phyloP scores from a whole-genome alignment of 1,139 yeast genomes.

The Geotrichum aggregatum region DNA sequence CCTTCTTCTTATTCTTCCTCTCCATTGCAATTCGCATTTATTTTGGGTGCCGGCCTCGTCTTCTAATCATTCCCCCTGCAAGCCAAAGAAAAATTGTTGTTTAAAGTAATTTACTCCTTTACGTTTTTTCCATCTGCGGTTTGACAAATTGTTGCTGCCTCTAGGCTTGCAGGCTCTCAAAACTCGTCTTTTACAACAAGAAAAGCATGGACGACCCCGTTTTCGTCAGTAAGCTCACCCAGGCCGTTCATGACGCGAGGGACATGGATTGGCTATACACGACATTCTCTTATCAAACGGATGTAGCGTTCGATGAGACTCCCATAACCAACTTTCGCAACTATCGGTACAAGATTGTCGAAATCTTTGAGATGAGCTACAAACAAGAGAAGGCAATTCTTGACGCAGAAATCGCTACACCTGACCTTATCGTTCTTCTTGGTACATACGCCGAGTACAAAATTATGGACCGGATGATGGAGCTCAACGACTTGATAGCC shows the following conservation, averaged over 20 bases:
- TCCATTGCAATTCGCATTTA: neutral
- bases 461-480: constrained; percentile 12
- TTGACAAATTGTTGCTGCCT: too few relatives aligned
- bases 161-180: neutral
- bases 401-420: constrained; percentile 21
- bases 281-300: constrained; percentile 11
- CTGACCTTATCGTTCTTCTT: constrained; percentile 19
- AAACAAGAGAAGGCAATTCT: constrained; percentile 22
- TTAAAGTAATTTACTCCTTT: neutral
- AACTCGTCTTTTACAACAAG: neutral
- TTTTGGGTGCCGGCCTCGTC: too few relatives aligned
- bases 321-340: constrained; percentile 23
- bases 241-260: constrained; percentile 15
- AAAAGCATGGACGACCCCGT: constrained; percentile 18
- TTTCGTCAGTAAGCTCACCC: constrained; percentile 14
- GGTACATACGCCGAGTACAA: constrained; percentile 22
- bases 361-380: constrained; percentile 21
- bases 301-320: constrained; percentile 19
- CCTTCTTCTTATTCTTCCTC: neutral
- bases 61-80: too few relatives aligned
- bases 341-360: constrained; percentile 22
- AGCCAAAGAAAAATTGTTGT: too few relatives aligned
- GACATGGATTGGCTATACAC: constrained; percentile 21
- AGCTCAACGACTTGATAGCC: constrained; percentile 12
- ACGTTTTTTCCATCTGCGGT: neutral